Evolutionary conservation across 2,329 filamentous ascomycete genomes (phyloP).

Genomic region (Aspergillus aculeatinus): DNA sequence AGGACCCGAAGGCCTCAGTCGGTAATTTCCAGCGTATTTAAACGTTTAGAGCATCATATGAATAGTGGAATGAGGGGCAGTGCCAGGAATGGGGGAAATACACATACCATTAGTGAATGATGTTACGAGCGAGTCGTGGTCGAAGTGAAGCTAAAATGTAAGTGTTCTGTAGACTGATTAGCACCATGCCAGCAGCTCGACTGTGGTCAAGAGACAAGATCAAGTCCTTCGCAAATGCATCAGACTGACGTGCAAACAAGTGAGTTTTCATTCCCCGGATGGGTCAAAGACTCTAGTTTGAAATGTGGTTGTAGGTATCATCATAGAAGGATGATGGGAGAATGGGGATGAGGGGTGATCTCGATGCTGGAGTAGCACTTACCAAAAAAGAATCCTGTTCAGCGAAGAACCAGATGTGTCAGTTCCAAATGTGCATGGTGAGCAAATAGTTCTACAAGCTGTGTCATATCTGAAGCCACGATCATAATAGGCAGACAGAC

Average conservation of each 20-base stretch:
- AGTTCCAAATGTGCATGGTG: constrained; percentile 7
- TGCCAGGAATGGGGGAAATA: constrained; percentile 22
- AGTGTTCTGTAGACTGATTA: constrained; percentile 8
- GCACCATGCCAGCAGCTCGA: constrained; percentile 3
- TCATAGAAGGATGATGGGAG: constrained; percentile 55
- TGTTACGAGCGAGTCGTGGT: background rate
- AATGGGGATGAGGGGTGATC: constrained; percentile 13
- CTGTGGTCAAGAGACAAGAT: constrained; percentile 4
- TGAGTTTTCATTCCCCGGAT: constrained; percentile 72
- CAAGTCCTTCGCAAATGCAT: constrained; percentile 43
- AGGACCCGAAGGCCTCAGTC: constrained; percentile 69
- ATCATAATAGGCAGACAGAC: constrained; percentile 16
- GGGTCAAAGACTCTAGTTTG: constrained; percentile 98
- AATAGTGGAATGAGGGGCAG: constrained; percentile 28
- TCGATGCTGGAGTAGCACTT: constrained; percentile 20
- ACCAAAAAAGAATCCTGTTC: constrained; percentile 22
- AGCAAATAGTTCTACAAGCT: constrained; percentile 6
- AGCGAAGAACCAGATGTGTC: constrained; percentile 6
- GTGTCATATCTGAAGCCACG: constrained; percentile 8
- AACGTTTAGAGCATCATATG: constrained; percentile 56
- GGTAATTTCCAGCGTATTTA: constrained; percentile 93
- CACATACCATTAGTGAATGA: constrained; percentile 26
- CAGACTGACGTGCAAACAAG: constrained; percentile 88
- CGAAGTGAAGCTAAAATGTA: background rate
- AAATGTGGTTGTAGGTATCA: constrained; percentile 73